Conservation (phyloP, 2,329 filamentous ascomycete genomes). For the Parastagonospora avenae region DNA sequence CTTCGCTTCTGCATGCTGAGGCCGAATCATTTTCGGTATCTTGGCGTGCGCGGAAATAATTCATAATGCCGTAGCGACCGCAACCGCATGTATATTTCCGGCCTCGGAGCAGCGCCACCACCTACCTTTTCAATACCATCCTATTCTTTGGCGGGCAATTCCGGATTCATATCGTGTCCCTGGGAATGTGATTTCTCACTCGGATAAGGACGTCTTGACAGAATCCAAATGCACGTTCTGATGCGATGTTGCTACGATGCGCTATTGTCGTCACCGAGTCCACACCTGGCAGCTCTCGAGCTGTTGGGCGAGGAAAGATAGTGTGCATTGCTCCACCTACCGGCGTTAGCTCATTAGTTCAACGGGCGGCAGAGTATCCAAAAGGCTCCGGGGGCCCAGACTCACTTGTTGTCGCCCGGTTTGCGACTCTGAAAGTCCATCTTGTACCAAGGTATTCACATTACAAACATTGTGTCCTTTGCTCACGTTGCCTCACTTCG, state of each 20-base stretch:
- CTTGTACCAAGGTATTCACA: background rate
- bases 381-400: conserved; percentile 2
- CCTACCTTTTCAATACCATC: background rate
- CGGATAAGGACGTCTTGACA: background rate
- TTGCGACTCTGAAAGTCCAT: background rate
- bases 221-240: background rate
- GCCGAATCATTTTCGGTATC: too few relatives aligned
- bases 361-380: conserved; percentile 5
- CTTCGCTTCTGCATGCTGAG: too few relatives aligned
- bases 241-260: background rate
- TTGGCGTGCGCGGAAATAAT: conserved; percentile 1
- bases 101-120: background rate
- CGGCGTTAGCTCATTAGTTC: conserved; percentile 7
- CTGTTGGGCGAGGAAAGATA: background rate
- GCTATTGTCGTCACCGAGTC: background rate
- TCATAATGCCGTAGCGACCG: too few relatives aligned
- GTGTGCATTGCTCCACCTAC: conserved; percentile 2
- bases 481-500: background rate
- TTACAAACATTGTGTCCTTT: background rate
- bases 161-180: too few relatives aligned
- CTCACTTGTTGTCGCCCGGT: background rate
- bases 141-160: background rate
- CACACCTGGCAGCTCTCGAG: background rate
- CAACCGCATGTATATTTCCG: conserved; percentile 1
- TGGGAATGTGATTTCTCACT: background rate